Evolutionary conservation across 2,329 filamentous ascomycete genomes (phyloP), one percentile per base, ranked within the genome.

Genomic region (Rhytidhysteron rufulum): DNA sequence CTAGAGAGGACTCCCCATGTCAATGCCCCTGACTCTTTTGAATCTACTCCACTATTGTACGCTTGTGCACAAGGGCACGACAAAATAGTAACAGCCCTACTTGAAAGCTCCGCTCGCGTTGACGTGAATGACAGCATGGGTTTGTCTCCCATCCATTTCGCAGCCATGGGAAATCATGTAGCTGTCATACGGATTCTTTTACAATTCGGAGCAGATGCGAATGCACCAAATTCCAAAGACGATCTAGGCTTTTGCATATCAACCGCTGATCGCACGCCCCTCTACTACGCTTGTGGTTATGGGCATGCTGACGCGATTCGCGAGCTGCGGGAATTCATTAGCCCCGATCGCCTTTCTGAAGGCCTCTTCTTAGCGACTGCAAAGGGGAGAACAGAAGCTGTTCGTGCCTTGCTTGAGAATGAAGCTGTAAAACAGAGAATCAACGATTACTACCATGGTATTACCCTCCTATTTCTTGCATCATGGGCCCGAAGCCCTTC

Each of bases 141-240:
- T 1, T 31, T 50, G 1, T 63, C 47, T n/a, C 62, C 69, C 5
- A 42, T 72, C 1, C 63, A 71, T 37, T 5, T 44, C 18, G 67
- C 68, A 5, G 63, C 65, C 3, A 42, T 5, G 4, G 51, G 45
- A 7, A 66, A 67, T 27, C 55, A 63, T 40, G 37, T 43, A 4
- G 45, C 44, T 5, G 57, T 55, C 21, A 51, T 66, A 4, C 43
- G 39, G 13, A 39, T 52, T 1, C 46, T 71, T 3, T 42, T 72
- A 4, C 44, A 57, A 6, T 63, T 65, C 17, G 68, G 67, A 9
- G 62, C 66, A 1, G 44, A 63, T 27, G 60, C 65, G 0, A 36
- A 65, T 4, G 58, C 58, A 0, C 10, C 37, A 3, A 65, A 61
- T 39, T 53, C 49, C 4, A 16, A 37, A 5, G 47, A 57, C 20